A percentile compares a stretch with the other conserved stretches of the same genome.
These are phyloP conservation scores for Priceomyces medius DNA, from an alignment of 805 yeast species.

Conservation along the genomic window DNA sequence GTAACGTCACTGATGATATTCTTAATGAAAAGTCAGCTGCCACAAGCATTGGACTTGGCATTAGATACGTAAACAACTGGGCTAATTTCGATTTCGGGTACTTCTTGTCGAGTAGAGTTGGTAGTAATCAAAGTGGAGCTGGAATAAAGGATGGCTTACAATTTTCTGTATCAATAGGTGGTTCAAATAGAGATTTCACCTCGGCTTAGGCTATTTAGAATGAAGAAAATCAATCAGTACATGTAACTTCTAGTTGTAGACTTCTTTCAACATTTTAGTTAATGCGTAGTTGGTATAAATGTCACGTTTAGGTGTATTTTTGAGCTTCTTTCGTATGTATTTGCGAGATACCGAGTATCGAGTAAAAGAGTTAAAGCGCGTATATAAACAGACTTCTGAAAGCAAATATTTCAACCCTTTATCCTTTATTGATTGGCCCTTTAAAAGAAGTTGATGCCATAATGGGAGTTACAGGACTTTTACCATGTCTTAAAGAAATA, in stretches of 20 bases:
- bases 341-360: too few species aligned
- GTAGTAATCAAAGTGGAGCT: conserved; percentile 10
- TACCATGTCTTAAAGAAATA: conserved; percentile 74
- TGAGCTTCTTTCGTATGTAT: too few species aligned
- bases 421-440: neutral
- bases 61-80: conserved; percentile 39
- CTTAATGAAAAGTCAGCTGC: conserved; percentile 21
- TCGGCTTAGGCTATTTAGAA: neutral
- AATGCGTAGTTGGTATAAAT: too few species aligned
- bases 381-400: neutral
- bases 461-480: conserved; percentile 85
- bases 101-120: conserved; percentile 26
- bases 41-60: conserved; percentile 34
- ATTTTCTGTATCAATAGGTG: conserved; percentile 40
- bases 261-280: too few species aligned
- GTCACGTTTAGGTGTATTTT: too few species aligned
- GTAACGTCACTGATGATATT: conserved; percentile 46
- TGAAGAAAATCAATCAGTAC: too few species aligned
- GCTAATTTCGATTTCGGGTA: conserved; percentile 44
- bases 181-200: conserved; percentile 21
- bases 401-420: neutral
- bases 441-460: neutral
- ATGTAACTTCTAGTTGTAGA: too few species aligned
- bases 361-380: too few species aligned
- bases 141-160: conserved; percentile 42